Evolutionary conservation across 768 basidiomycete genomes (phyloP), one percentile per base, ranked within the genome.

Genomic region (Russula sp.): DNA sequence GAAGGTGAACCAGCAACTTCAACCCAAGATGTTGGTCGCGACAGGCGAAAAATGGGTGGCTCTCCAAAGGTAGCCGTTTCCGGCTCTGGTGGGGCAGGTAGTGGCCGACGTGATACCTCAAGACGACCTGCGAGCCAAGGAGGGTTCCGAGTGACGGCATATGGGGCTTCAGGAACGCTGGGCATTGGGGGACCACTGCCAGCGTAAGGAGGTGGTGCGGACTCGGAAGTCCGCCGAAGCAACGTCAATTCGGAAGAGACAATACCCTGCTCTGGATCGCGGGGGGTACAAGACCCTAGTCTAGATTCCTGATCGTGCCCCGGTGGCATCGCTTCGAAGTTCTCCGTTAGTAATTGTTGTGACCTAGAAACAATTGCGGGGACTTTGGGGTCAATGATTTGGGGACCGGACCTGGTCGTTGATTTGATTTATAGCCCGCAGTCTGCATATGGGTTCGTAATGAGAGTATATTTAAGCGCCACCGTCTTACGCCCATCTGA

Each of bases 171-270:
- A 48, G 62, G 31, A 27, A 9, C 50, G 37, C 32, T 20, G 6
- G 44, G 22, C 6, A 18, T 9, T 31, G 56, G 6, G n/a, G 44
- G 45, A 4, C 0, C n/a, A 18, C 44, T 31, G 45, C 27, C 27
- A 27, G 27, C 3, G 27, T 63, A 63, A 5, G 56, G 56, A 16
- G 62, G 62, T 3, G 62, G 50, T 4, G 37, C 45, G 27, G 27
- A 27, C 27, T 27, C 2, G 53, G 31, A 9, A 35, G 7, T 31
- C 2, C 11, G 27, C 8, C 35, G 57, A 20, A 20, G 11, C 45
- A 10, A 27, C 9, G 14, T 5, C 20, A 14, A 53, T 34, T 44
- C 47, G 37, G 52, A 6, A 39, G 52, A 14, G 44, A 5, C 22
- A 20, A 13, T 11, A 10, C 16, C 1, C 3, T 35, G 53, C 22